A percentile compares a stretch with the other conserved stretches of the same genome.
Conservation (phyloP, 2,329 filamentous ascomycete genomes). For the Aureobasidium leucospermi region DNA sequence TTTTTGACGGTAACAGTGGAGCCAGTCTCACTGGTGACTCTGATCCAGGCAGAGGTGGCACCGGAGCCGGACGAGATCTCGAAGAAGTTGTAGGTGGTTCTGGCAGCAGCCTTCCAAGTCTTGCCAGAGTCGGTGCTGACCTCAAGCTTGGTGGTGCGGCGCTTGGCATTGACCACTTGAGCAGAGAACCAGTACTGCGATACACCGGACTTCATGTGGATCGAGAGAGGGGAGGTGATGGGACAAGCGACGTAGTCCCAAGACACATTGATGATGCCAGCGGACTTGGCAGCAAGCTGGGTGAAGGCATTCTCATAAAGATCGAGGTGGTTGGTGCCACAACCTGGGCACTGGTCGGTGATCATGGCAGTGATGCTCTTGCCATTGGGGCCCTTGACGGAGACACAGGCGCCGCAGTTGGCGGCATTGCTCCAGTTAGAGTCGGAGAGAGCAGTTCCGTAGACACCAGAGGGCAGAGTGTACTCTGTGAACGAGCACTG, state of each 20-base stretch:
- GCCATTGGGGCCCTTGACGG: constrained; percentile 48
- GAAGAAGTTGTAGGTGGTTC: constrained; percentile 22
- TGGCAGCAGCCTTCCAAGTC: constrained; percentile 18
- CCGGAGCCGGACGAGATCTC: constrained; percentile 15
- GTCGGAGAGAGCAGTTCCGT: constrained; percentile 55
- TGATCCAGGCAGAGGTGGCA: constrained; percentile 17
- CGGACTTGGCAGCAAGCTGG: constrained; percentile 36
- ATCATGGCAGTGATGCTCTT: constrained; percentile 58
- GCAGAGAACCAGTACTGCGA: constrained; percentile 22
- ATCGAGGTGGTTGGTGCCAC: constrained; percentile 48
- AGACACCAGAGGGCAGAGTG: constrained; percentile 51
- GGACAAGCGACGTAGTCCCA: constrained; percentile 25
- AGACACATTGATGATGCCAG: constrained; percentile 43
- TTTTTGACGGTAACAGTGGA: constrained; percentile 15
- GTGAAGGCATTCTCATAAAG: constrained; percentile 47
- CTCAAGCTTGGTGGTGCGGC: constrained; percentile 19
- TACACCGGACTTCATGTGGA: constrained; percentile 20
- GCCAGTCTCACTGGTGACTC: constrained; percentile 17
- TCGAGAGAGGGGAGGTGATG: constrained; percentile 17
- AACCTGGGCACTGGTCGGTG: constrained; percentile 52
- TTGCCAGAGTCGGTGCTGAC: constrained; percentile 19
- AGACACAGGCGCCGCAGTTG: constrained; percentile 56
- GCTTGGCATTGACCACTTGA: constrained; percentile 20
- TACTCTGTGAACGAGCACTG: constrained; percentile 58
- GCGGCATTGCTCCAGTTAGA: constrained; percentile 49